Evolutionary conservation across 2,329 filamentous ascomycete species (phyloP), one percentile per base, ranked within the genome.

Genomic region (Cordyceps cateniannulata): DNA sequence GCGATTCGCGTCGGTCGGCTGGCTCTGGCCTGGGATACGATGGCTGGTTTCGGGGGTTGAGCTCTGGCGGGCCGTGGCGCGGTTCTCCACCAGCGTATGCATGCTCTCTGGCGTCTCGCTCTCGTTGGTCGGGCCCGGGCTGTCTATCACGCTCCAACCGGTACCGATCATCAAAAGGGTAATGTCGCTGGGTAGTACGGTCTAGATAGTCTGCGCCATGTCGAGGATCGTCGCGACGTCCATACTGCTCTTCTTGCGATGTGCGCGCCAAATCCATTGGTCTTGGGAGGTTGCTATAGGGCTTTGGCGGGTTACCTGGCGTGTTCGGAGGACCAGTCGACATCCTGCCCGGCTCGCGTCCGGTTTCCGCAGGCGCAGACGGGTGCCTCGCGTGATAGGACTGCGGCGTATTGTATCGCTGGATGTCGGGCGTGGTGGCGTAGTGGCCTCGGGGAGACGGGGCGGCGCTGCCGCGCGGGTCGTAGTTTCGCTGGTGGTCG

Each of bases 401-500:
- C 59, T 85, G 82, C 1, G 85, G 83, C 2, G 85, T 87, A n/a
- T 25, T 18, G 38, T 81, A 87, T 62, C 83, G 79, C 63, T 81
- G 79, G 20, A 81, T 70, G 65, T 86, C 85, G 27, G 83, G 84
- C 0, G 84, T 85, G 3, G 83, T 82, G 7, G 75, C 76, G 64
- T 82, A 83, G 44, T 77, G 71, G 59, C 74, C 75, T 65, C 80
- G 75, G 6, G 81, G 81, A 16, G 82, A 83, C 5, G 76, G 77
- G 18, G 76, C 77, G 3, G 75, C 69, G 63, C 74, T 73, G 25
- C 74, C 75, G 67, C 81, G 75, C 44, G 73, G 75, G 63, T 78
- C 78, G 74, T 85, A 84, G 60, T 76, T 75, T 67, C 83, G 80
- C 51, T 81, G 77, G 63, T 86, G 85, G 49, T 91, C 88, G n/a